Evolutionary conservation across 2,329 filamentous ascomycete genomes (phyloP), one percentile per base, ranked within the genome.

Genomic region (Hymenoscyphus linearis): DNA sequence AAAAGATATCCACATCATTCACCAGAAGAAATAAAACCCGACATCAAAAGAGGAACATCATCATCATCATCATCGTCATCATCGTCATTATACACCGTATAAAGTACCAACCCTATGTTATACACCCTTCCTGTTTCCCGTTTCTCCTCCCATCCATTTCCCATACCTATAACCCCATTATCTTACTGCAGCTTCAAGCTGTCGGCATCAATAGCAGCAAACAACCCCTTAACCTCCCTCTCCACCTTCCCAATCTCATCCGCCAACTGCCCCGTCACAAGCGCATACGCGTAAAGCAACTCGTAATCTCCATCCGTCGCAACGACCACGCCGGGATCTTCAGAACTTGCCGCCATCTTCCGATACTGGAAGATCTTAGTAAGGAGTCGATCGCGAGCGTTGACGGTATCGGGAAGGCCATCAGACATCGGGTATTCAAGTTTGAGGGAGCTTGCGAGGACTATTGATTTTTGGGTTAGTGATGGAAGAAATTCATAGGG

Each of bases 361-460:
- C 93, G 82, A 75, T 95, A 98, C 70, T 89, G 85, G 69, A 96
- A 95, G 44, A 97, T 89, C 75, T 91, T 93, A 22, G 91, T 89
- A 25, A 99, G 80, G 53, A 98, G 78, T 62, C 90, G 81, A 72
- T 99, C 93, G 65, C 95, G 84, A 47, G 88, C 86, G 72, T 89
- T 85, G 56, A 89, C 85, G 35, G 96, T 89, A 64, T 87, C 92
- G 0, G 95, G 95, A 50, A 98, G 80, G 13, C 90, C 90, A 71
- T 97, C 92, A 37, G 89, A 93, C 62, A 99, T 80, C 0, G 95
- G 93, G 69, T 96, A 98, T 75, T 96, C 93, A 9, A 98, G 82
- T 80, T 96, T 96, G 77, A 98, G 86, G 14, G 90, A 96, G 50
- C 90, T 95, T 1, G 95, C 95, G 65, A 99, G 84, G 5, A 98